Evolutionary conservation across 768 basidiomycete genomes (phyloP).

Genomic region (Auriscalpium microsporum): DNA sequence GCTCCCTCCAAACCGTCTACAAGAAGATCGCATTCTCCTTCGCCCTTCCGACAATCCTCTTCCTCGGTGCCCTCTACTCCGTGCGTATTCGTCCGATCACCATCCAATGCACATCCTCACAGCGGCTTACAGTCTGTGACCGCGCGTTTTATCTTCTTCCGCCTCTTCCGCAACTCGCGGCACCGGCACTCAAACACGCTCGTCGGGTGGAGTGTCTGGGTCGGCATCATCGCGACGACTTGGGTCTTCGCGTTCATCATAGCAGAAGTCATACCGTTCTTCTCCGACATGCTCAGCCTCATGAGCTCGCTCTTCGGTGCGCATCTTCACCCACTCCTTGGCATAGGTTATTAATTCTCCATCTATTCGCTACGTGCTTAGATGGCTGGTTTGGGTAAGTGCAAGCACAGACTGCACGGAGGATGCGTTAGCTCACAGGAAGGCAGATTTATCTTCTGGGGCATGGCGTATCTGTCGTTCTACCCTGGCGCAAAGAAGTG

Average conservation of each 20-base stretch:
- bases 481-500: constrained; percentile 29
- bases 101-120: background rate
- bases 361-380: background rate
- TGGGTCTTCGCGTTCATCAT: constrained; percentile 22
- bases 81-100: constrained; percentile 17
- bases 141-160: constrained; percentile 38
- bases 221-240: constrained; percentile 18
- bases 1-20: constrained; percentile 26
- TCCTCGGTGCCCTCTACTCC: constrained; percentile 37
- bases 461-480: constrained; percentile 34
- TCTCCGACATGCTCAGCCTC: constrained; percentile 32
- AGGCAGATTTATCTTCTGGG: constrained; percentile 36
- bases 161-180: constrained; percentile 30
- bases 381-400: constrained; percentile 23
- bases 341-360: background rate
- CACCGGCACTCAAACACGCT: constrained; percentile 26
- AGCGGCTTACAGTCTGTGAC: constrained; percentile 26
- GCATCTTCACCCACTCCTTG: constrained; percentile 8
- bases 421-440: background rate
- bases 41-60: constrained; percentile 37
- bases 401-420: background rate
- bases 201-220: constrained; percentile 19
- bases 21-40: constrained; percentile 40
- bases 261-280: constrained; percentile 24
- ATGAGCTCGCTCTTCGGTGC: constrained; percentile 36